Conservation (phyloP, 1,284 basidiomycete species). For the Wolfiporia cocos region DNA sequence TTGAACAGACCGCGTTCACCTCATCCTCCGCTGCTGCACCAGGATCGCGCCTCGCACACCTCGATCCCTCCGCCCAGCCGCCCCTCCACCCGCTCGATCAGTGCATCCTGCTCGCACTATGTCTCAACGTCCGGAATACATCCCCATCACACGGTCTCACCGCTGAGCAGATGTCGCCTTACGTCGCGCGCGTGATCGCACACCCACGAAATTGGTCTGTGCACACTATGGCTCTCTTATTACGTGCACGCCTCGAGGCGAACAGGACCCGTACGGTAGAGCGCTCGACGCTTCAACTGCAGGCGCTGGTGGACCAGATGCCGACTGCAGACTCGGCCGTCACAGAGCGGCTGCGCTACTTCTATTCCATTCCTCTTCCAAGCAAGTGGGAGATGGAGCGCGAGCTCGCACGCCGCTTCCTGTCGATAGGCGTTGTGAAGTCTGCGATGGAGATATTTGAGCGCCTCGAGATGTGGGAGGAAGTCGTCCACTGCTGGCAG, state of each 20-base stretch:
- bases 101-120: constrained; percentile 83
- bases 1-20: constrained; percentile 93
- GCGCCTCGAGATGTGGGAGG: constrained; percentile 95
- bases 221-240: constrained; percentile 89
- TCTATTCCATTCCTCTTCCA: constrained; percentile 77
- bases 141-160: constrained; percentile 86
- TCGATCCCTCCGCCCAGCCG: constrained; percentile 84
- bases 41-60: constrained; percentile 44
- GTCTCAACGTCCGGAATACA: constrained; percentile 85
- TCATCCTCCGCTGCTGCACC: constrained; percentile 40
- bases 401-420: constrained; percentile 80
- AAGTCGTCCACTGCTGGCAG: constrained; percentile 83
- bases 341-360: constrained; percentile 71
- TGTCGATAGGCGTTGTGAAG: constrained; percentile 78
- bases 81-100: constrained; percentile 88
- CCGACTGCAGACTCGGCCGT: constrained; percentile 72
- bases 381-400: constrained; percentile 89
- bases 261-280: constrained; percentile 87
- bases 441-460: constrained; percentile 91
- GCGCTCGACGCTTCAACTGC: constrained; percentile 82
- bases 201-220: constrained; percentile 92
- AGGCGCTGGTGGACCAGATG: constrained; percentile 94
- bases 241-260: constrained; percentile 85
- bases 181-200: constrained; percentile 78
- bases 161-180: constrained; percentile 85